These are phyloP conservation scores for Candida mesenterica DNA, from an alignment of 1,139 yeast genomes.

Conservation along the genomic window DNA sequence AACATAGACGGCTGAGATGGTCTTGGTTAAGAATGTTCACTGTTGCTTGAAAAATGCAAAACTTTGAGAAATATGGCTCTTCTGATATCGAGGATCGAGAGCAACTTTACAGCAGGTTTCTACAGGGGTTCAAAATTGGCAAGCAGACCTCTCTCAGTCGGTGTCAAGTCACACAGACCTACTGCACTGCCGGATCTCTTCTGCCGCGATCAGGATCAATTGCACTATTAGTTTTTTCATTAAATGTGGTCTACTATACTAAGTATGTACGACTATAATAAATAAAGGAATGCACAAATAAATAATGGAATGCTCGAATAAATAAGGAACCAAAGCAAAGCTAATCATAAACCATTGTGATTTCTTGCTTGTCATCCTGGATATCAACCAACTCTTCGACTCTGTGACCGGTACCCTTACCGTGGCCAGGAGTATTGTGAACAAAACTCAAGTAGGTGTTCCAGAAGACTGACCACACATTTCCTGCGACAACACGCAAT, in stretches of 20 bases:
- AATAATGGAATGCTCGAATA: neutral
- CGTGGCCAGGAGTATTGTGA: constrained; percentile 47
- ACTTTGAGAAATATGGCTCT: neutral
- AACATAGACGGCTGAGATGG: no score
- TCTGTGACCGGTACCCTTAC: constrained; percentile 35
- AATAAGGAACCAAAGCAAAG: neutral
- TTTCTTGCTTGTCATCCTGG: constrained; percentile 30
- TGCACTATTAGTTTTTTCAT: no score
- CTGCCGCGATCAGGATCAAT: no score
- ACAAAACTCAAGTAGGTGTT: constrained; percentile 44
- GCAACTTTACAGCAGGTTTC: neutral
- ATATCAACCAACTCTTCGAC: constrained; percentile 43
- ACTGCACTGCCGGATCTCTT: no score
- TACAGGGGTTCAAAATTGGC: no score
- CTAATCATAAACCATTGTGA: constrained; percentile 30
- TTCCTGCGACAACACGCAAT: constrained; percentile 38
- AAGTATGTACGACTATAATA: no score
- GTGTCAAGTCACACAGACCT: no score
- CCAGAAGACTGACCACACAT: constrained; percentile 47
- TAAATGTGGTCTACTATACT: no score
- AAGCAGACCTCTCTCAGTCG: no score
- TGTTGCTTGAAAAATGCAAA: neutral
- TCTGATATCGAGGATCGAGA: neutral
- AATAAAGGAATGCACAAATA: no score
- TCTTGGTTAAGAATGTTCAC: neutral